phyloP scores from a whole-genome alignment of 2,329 filamentous ascomycete species.

The Dactylellina haptotyla region DNA sequence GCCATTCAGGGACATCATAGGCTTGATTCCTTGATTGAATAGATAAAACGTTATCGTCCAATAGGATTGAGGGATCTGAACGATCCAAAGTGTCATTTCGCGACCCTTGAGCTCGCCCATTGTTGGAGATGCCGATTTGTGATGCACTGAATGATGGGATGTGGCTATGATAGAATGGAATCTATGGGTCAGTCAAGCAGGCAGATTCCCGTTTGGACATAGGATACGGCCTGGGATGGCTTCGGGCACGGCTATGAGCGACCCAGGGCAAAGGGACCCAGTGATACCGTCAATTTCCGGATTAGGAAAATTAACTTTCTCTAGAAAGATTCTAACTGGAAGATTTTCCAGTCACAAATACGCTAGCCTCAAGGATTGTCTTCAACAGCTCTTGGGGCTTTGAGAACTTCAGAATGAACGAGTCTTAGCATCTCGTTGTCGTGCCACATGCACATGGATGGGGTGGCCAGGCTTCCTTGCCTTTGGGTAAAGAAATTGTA shows the following conservation, averaged over 20 bases:
- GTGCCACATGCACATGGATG: conserved; percentile 39
- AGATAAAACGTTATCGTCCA: conserved; percentile 47
- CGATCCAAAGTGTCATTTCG: background rate
- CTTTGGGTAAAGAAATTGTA: too few species aligned
- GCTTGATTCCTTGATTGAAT: conserved; percentile 17
- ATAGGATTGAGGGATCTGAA: conserved; percentile 27
- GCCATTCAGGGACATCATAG: conserved; percentile 9
- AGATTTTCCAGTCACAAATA: background rate
- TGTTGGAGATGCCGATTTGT: conserved; percentile 44
- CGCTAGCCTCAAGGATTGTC: background rate
- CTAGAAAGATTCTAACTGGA: background rate
- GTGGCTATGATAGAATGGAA: conserved; percentile 34
- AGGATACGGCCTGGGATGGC: background rate
- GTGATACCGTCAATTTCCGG: conserved; percentile 6
- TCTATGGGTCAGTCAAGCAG: conserved; percentile 31
- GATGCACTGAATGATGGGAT: conserved; percentile 1
- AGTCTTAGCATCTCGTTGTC: conserved; percentile 18
- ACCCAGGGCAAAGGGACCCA: background rate
- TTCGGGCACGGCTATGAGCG: conserved; percentile 17
- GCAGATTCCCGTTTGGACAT: conserved; percentile 15
- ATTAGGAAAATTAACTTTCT: conserved; percentile 37
- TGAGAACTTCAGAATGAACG: background rate
- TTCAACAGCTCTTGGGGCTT: conserved; percentile 9
- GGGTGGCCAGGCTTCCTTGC: conserved; percentile 11
- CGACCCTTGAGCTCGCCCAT: background rate